A percentile compares a stretch with the other conserved stretches of the same genome.
phyloP scores from a whole-genome alignment of 768 basidiomycete species.

The Agaricus blazei region DNA sequence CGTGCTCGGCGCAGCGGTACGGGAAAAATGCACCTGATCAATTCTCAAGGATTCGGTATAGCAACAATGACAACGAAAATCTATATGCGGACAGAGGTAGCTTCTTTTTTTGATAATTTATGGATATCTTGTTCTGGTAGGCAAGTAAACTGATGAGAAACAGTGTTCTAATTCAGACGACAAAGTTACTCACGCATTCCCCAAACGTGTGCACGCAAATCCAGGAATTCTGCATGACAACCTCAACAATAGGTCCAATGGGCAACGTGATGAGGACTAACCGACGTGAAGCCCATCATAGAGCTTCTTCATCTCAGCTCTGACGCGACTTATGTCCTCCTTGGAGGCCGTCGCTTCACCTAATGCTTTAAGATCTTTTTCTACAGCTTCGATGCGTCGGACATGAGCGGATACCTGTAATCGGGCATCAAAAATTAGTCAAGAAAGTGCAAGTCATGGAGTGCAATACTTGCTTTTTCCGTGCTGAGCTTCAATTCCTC shows the following conservation, averaged over 20 bases:
- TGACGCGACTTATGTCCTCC: conserved; percentile 72
- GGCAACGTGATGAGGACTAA: conserved; percentile 24
- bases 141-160: neutral
- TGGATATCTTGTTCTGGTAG: conserved; percentile 75
- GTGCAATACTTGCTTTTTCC: conserved; percentile 50
- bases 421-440: neutral
- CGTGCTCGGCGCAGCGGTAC: neutral
- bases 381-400: conserved; percentile 77
- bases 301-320: conserved; percentile 82
- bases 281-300: conserved; percentile 82
- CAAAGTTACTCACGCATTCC: conserved; percentile 62
- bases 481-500: conserved; percentile 83
- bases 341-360: conserved; percentile 62
- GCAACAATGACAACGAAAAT: conserved; percentile 7
- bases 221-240: conserved; percentile 60
- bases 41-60: conserved; percentile 5
- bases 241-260: neutral
- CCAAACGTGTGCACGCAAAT: conserved; percentile 79
- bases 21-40: neutral
- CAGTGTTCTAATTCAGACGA: no score
- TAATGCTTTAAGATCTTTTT: conserved; percentile 82
- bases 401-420: conserved; percentile 78
- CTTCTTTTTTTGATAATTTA: conserved; percentile 62
- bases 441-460: neutral
- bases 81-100: conserved; percentile 53